Base-by-base conservation (phyloP, 1,284 basidiomycete species). In the Heterobasidion irregulare region DNA sequence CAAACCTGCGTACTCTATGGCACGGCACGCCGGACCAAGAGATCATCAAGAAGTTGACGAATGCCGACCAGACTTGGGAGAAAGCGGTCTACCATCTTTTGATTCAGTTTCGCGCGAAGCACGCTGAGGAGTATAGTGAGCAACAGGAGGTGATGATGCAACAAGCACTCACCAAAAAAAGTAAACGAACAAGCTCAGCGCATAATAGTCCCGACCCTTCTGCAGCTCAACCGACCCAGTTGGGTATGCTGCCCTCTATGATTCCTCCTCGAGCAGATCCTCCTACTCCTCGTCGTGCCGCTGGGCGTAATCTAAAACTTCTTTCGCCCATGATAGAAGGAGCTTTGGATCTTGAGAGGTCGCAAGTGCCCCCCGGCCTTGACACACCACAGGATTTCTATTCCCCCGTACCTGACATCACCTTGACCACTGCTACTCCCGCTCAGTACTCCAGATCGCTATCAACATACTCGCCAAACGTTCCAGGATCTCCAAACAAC, bases 1-100 rank as follows among this genome's bases (percentile, higher is more conserved):
- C 82, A 34, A 98, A 98, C 72, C 72, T 99, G 50, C 86, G 84
- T 64, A 94, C 93, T 6, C 77, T 99, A 32, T 99, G 95, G 94
- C 83, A 88, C 57, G 87, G 81, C 7, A 81, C 80, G 3, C 71
- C 82, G 1, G 89, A 94, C 57, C 76, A 80, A 5, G 83, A 86
- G 33, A 84, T 98, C 53, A 75, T 85, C 54, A 74, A 79, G 50
- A 85, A 81, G 53, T 74, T 98, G 51, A 75, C 79, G 47, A 80
- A 74, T 62, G 64, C 73, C 48, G 81, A 84, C 57, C 82, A 84
- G 58, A 94, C 89, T 19, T 94, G 92, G 91, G 92, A 96, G 69
- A 97, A 97, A 70, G 89, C 89, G 0, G 89, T 96, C 52, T 98
- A 97, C 70, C 86, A 91, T 65, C 74, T 96, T 10, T 76, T 98